A percentile compares a stretch with the other conserved stretches of the same genome.
Conservation (phyloP, 2,329 filamentous ascomycete species). For the Aspergillus clavatus region DNA sequence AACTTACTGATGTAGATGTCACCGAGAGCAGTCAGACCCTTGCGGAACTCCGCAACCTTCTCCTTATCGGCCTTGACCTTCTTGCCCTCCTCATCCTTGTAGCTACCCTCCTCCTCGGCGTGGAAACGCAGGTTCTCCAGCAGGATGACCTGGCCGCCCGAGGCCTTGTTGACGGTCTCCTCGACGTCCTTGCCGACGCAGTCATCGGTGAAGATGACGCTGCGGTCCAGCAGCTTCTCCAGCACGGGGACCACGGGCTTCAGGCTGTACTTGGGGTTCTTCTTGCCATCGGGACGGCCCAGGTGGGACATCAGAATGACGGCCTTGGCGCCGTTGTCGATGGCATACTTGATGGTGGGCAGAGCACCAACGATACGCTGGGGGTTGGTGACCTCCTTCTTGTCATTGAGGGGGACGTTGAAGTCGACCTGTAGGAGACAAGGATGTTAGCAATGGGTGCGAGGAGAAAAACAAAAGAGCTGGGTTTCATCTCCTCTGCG, state of each 20-base stretch:
- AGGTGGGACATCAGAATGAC: constrained; percentile 98
- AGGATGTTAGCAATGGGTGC: not conserved
- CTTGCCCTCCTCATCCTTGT: constrained; percentile 88
- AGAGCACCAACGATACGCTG: constrained; percentile 96
- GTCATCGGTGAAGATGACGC: constrained; percentile 83
- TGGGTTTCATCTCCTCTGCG: not conserved
- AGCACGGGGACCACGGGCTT: constrained; percentile 87
- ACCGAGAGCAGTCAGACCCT: constrained; percentile 87
- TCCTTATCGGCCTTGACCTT: constrained; percentile 97
- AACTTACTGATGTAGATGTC: constrained; percentile 90
- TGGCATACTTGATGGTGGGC: constrained; percentile 90
- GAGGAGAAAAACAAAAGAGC: constrained; percentile 7
- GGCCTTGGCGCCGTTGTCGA: constrained; percentile 84
- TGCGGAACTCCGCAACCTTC: constrained; percentile 88
- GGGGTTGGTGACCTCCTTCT: constrained; percentile 95
- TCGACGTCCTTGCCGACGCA: constrained; percentile 87
- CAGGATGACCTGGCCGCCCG: constrained; percentile 76
- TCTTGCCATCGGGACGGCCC: constrained; percentile 85
- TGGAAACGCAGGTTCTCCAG: constrained; percentile 99
- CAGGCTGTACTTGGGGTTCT: constrained; percentile 89
- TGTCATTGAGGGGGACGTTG: constrained; percentile 92
- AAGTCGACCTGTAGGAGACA: constrained; percentile 75
- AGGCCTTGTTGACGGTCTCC: constrained; percentile 78
- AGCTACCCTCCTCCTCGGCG: constrained; percentile 94
- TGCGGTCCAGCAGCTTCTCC: constrained; percentile 80